These are phyloP conservation scores for Phytophthora cactorum DNA, from an alignment of 352 stramenopile genomes.

Conservation along the genomic window DNA sequence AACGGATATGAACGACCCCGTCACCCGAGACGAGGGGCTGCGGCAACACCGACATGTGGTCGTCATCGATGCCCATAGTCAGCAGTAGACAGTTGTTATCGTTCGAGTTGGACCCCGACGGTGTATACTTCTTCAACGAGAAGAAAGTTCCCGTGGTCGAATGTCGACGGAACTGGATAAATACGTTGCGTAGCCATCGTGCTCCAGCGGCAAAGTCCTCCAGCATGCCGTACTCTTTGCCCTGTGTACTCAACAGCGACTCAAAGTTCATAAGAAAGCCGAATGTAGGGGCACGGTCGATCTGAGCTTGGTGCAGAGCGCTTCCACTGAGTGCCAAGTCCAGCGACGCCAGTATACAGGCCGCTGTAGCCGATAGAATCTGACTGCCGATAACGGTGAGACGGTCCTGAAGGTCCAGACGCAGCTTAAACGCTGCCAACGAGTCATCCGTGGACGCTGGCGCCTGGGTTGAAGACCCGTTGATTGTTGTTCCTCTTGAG, in stretches of 20 bases:
- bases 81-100: conserved; percentile 58
- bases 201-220: conserved; percentile 88
- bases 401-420: conserved; percentile 75
- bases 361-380: conserved; percentile 71
- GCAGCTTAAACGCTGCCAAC: conserved; percentile 59
- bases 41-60: conserved; percentile 62
- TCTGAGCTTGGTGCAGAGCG: conserved; percentile 59
- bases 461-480: conserved; percentile 17
- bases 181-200: conserved; percentile 83
- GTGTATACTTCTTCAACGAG: conserved; percentile 63
- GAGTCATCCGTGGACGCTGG: conserved; percentile 43
- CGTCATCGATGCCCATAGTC: conserved; percentile 65
- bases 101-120: conserved; percentile 37
- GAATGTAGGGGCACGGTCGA: conserved; percentile 58
- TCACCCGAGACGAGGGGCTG: conserved; percentile 46
- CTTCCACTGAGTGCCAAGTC: conserved; percentile 69
- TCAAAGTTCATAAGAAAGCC: conserved; percentile 86
- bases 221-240: conserved; percentile 96
- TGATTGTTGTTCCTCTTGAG: conserved; percentile 13
- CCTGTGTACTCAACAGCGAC: conserved; percentile 90
- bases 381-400: conserved; percentile 77
- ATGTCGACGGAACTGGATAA: conserved; percentile 75
- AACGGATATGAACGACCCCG: conserved; percentile 60
- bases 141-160: conserved; percentile 52
- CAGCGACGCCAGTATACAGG: conserved; percentile 71